phyloP scores from a whole-genome alignment of 1,284 basidiomycete genomes.

The Moniliophthora roreri region DNA sequence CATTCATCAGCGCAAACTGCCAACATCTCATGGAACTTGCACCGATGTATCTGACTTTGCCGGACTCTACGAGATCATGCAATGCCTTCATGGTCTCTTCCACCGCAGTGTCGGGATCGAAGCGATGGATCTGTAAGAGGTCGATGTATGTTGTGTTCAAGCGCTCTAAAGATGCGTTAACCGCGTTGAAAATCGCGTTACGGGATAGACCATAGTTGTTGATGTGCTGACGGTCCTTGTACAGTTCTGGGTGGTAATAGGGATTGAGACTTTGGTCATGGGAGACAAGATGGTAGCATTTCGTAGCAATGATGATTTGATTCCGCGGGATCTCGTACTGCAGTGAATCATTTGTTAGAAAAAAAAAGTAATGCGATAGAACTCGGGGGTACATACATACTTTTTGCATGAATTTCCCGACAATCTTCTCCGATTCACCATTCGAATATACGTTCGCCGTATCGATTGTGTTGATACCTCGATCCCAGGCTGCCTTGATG shows the following conservation, averaged over 20 bases:
- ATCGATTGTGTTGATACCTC: slow-evolving; percentile 18
- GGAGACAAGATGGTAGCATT: slow-evolving; percentile 20
- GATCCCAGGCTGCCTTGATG: slow-evolving; percentile 18
- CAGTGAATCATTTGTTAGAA: neutral
- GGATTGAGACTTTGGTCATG: slow-evolving; percentile 8
- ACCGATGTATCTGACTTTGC: slow-evolving; percentile 40
- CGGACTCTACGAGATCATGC: slow-evolving; percentile 37
- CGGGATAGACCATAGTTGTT: slow-evolving; percentile 37
- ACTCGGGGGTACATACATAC: slow-evolving; percentile 12
- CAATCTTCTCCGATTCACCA: slow-evolving; percentile 29
- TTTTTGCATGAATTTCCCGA: slow-evolving; percentile 31
- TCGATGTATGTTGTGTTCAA: slow-evolving; percentile 35
- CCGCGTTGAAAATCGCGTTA: slow-evolving; percentile 33
- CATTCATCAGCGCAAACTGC: slow-evolving; percentile 30
- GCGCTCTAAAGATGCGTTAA: slow-evolving; percentile 29
- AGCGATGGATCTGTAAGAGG: slow-evolving; percentile 35
- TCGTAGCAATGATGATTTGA: slow-evolving; percentile 34
- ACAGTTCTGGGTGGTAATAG: slow-evolving; percentile 11
- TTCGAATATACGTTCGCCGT: slow-evolving; percentile 15
- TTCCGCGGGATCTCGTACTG: slow-evolving; percentile 41
- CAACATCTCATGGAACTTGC: slow-evolving; percentile 31
- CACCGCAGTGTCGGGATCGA: slow-evolving; percentile 31
- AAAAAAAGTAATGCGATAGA: slow-evolving; percentile 1
- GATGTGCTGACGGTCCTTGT: slow-evolving; percentile 26
- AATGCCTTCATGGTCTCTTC: slow-evolving; percentile 42